phyloP scores from a whole-genome alignment of 257 asterid species.

The Nicotiana otophora region DNA sequence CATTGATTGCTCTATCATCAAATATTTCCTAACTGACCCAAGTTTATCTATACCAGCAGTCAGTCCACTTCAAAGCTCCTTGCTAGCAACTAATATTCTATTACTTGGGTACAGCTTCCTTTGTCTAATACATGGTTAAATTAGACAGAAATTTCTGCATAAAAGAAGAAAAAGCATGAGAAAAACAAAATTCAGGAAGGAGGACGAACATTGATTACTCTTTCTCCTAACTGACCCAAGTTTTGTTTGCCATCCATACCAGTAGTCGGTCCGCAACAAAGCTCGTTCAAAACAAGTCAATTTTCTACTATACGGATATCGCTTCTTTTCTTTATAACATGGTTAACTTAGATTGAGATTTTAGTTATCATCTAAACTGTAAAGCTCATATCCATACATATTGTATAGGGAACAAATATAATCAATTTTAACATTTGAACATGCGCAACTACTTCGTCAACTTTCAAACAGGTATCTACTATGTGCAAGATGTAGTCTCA shows the following conservation, averaged over 20 bases:
- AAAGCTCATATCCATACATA: background rate
- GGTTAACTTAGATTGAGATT: background rate
- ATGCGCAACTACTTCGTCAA: background rate
- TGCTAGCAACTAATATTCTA: background rate
- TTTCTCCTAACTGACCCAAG: background rate
- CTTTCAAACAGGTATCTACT: background rate
- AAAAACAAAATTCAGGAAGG: background rate
- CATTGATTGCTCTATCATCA: background rate
- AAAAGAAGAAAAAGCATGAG: background rate
- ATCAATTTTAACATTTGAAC: background rate
- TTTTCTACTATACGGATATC: background rate
- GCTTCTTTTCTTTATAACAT: background rate
- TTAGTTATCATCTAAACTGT: background rate
- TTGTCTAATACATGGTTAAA: background rate
- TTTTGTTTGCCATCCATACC: background rate
- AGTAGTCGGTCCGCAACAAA: background rate
- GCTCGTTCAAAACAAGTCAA: background rate
- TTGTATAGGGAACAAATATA: background rate
- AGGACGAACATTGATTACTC: background rate
- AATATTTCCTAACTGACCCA: background rate
- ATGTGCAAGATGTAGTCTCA: background rate
- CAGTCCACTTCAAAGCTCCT: conserved; percentile 3
- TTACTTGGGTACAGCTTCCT: background rate
- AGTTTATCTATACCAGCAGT: background rate
- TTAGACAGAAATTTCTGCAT: background rate